These are phyloP conservation scores for Exophiala viscosa DNA, from an alignment of 2,329 filamentous ascomycete species.

Conservation along the genomic window DNA sequence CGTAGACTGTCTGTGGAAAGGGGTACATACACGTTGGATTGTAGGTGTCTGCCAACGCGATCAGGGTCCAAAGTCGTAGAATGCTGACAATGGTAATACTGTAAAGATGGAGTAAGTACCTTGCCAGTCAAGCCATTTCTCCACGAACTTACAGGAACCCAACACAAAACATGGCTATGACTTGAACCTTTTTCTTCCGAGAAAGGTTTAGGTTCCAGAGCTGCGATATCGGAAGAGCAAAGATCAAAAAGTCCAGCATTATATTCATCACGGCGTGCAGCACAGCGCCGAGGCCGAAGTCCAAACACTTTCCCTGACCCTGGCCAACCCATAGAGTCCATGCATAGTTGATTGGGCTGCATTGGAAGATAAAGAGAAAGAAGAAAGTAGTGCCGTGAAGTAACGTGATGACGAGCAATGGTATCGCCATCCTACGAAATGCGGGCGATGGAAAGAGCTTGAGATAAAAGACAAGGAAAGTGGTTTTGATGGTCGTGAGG, in stretches of 20 bases:
- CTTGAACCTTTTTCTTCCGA: conserved; percentile 48
- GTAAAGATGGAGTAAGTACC: not conserved
- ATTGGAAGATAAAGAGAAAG: conserved; percentile 38
- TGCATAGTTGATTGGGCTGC: conserved; percentile 36
- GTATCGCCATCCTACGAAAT: conserved; percentile 8
- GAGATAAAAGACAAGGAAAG: conserved; percentile 40
- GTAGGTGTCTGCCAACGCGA: conserved; percentile 39
- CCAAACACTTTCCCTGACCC: conserved; percentile 47
- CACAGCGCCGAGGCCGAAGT: conserved; percentile 51
- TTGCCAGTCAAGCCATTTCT: conserved; percentile 28
- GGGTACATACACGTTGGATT: conserved; percentile 35
- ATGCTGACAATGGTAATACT: conserved; percentile 45
- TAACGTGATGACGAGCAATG: conserved; percentile 29
- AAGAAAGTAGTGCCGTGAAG: conserved; percentile 33
- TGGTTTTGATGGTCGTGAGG: conserved; percentile 38
- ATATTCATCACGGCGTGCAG: conserved; percentile 53
- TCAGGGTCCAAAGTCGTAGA: conserved; percentile 42
- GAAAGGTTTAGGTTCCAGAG: conserved; percentile 43
- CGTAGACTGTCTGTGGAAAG: not conserved
- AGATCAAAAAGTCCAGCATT: conserved; percentile 50
- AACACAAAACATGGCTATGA: conserved; percentile 51
- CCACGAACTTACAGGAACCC: conserved; percentile 42
- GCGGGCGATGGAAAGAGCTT: conserved; percentile 41
- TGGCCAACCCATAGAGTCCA: conserved; percentile 54
- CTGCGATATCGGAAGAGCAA: conserved; percentile 50